Evolutionary conservation across 306 rosid genomes (phyloP), one percentile per base, ranked within the genome.

Genomic region (Dryas octopetala): DNA sequence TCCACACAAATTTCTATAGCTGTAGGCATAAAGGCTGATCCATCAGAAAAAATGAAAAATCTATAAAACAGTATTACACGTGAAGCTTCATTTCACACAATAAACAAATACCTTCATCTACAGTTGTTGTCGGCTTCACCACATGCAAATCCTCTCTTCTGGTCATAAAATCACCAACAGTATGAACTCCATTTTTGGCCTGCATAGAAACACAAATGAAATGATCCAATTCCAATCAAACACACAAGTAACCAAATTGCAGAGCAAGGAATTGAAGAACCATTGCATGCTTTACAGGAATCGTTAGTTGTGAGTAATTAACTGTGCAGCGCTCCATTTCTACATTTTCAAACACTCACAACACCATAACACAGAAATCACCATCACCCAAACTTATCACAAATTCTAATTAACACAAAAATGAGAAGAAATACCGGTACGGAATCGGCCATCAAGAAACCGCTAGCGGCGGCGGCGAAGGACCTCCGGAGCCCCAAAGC

Each of bases 91-190:
- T 41, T 45, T 68, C 16, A 19, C 8, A 17, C 16, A 45, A 72
- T 26, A 28, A 69, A 78, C 61, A 38, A 68, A 63, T 79, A 95
- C 99, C 97, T 88, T 95, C 99, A 17, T 92, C 97, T 13, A 95
- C 99, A 47, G 96, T 78, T 28, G 99, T 95, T 59, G 96, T 81
- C 43, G 97, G 90, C 87, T 86, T 90, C 66, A 95, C 99, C 64
- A 85, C 96, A 75, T 79, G 90, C 70, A 95, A 83, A 8, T 92
- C 83, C 74, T 86, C 93, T 85, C 81, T 85, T 80, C 76, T 85
- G 12, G 97, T 92, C 99, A 95, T 95, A 62, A 92, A 95, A 64
- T 95, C 97, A 79, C 99, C 99, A 78, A 95, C 99, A 2, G 85
- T 92, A 74, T 86, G 86, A 8, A 83, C 76, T 72, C 88, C 96